Percentiles rank a stretch among this genome's conserved stretches.
Conservation (phyloP, 768 basidiomycete genomes). For the Boletellus sp. region DNA sequence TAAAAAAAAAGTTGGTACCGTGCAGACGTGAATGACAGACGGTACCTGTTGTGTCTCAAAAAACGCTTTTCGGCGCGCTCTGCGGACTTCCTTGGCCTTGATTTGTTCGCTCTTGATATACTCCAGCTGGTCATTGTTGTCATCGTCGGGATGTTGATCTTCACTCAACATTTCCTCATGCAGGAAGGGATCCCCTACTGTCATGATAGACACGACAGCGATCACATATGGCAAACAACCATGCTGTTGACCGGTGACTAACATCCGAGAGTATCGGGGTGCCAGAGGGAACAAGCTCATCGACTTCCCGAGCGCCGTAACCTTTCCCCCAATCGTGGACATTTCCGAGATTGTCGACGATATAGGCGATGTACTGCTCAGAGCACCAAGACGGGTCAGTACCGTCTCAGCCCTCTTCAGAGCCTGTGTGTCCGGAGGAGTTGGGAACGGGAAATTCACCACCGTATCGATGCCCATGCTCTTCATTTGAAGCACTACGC, state of each 20-base stretch:
- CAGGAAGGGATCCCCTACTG: conserved; percentile 94
- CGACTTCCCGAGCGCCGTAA: conserved; percentile 85
- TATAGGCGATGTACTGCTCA: conserved; percentile 39
- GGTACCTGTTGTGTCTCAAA: conserved; percentile 78
- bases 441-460: conserved; percentile 97
- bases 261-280: conserved; percentile 93
- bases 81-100: conserved; percentile 55
- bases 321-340: conserved; percentile 49
- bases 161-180: conserved; percentile 66
- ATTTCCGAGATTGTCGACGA: conserved; percentile 14
- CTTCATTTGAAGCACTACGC: conserved; percentile 97
- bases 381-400: conserved; percentile 79
- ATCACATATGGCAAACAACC: conserved; percentile 91
- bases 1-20: conserved; percentile 28
- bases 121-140: conserved; percentile 35
- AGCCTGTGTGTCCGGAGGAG: conserved; percentile 77
- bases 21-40: background rate
- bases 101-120: conserved; percentile 46
- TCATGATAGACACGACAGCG: conserved; percentile 83
- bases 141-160: conserved; percentile 39
- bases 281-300: conserved; percentile 95
- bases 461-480: conserved; percentile 97
- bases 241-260: conserved; percentile 81
- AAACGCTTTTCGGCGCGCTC: conserved; percentile 67
- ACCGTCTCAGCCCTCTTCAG: conserved; percentile 80